Evolutionary conservation across 2,329 filamentous ascomycete genomes (phyloP), one percentile per base, ranked within the genome.

Genomic region (Verticillium nonalfalfae): DNA sequence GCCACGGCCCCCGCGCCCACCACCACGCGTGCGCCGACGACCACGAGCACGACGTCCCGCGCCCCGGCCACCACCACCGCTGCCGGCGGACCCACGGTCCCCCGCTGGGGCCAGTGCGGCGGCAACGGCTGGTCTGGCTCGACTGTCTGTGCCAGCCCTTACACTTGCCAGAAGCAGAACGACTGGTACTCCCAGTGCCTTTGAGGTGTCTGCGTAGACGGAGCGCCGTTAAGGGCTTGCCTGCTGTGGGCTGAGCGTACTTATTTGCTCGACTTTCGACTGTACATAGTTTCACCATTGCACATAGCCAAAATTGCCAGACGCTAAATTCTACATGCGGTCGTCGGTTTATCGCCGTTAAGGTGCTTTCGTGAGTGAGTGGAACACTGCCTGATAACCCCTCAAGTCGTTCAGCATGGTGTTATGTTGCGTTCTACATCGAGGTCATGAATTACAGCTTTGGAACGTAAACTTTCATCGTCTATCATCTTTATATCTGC

Each of bases 1-100:
- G 15, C 21, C 13, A 31, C 21, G 13, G 52, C n/a, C 26, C 38
- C 56, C 5, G 36, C 56, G 7, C 34, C 55, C 14, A 36, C 31
- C 15, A 40, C 21, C 15, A 31, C 38, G 5, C 38, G 38, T 7
- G 18, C n/a, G 36, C 38, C 57, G 13, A 33, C 31, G 13, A 58
- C 57, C 4, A 50, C 56, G 7, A 10, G 38, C 21, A 50, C 57
- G 7, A 18, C 45, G 6, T 10, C 45, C 45, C 18, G 45, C 45
- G 45, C 39, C 39, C n/a, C 9, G 7, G 18, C 45, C 3, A 52
- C 45, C n/a, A 52, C 45, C 7, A 52, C 45, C 63, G 60, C 18
- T 38, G 70, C 70, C 15, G 73, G 74, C 57, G 62, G 63, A 21
- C 61, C 59, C 35, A 35, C 59, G 36, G 60, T 40, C 3, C 56